A percentile compares a stretch with the other conserved stretches of the same genome.
These are phyloP conservation scores for Saturnispora quitensis DNA, from an alignment of 805 yeast species.

Conservation along the genomic window DNA sequence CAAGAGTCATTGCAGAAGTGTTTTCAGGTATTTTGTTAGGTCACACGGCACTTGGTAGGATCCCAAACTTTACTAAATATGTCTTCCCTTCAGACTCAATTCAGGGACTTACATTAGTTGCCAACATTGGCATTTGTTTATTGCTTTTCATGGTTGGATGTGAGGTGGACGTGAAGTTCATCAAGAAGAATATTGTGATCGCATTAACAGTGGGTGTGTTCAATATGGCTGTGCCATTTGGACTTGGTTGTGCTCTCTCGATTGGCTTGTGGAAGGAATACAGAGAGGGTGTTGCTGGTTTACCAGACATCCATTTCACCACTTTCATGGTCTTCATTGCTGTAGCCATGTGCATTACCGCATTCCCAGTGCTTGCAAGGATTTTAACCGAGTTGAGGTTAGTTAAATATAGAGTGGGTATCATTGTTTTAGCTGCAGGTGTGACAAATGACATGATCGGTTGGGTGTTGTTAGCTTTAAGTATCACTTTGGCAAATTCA, in stretches of 20 bases:
- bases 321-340: slow-evolving; percentile 76
- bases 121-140: slow-evolving; percentile 67
- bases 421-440: slow-evolving; percentile 73
- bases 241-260: slow-evolving; percentile 64
- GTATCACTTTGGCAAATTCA: slow-evolving; percentile 69
- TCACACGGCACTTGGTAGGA: slow-evolving; percentile 64
- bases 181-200: slow-evolving; percentile 47
- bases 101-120: slow-evolving; percentile 55
- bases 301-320: slow-evolving; percentile 45
- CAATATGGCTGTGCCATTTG: slow-evolving; percentile 74
- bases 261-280: slow-evolving; percentile 57
- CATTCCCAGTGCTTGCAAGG: slow-evolving; percentile 77
- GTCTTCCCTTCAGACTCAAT: slow-evolving; percentile 59
- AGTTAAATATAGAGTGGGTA: slow-evolving; percentile 63
- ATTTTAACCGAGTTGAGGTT: slow-evolving; percentile 65
- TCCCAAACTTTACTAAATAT: slow-evolving; percentile 54
- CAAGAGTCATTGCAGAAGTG: slow-evolving; percentile 76
- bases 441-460: slow-evolving; percentile 72
- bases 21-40: slow-evolving; percentile 68
- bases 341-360: slow-evolving; percentile 77
- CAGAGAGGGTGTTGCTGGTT: slow-evolving; percentile 26
- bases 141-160: slow-evolving; percentile 70
- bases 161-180: slow-evolving; percentile 64
- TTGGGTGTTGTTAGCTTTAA: slow-evolving; percentile 70
- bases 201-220: slow-evolving; percentile 63